Conservation (phyloP, 495 filamentous ascomycete genomes). For the Trichoderma parareesei region DNA sequence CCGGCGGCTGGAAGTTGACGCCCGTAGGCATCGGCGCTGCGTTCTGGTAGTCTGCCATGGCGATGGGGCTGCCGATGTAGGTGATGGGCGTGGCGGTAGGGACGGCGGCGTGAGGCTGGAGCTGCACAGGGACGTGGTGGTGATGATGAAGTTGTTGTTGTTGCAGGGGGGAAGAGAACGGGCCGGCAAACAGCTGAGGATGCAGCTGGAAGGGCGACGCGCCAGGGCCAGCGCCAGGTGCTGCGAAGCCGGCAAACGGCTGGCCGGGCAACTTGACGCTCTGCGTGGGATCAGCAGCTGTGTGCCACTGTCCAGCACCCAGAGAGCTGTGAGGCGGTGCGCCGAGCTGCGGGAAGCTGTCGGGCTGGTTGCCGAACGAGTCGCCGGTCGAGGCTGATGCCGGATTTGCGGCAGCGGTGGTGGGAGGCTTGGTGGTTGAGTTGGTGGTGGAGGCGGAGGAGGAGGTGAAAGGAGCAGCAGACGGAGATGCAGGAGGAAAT, state of each 20-base stretch:
- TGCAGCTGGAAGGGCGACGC: slow-evolving; percentile 10
- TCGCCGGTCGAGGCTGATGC: not conserved
- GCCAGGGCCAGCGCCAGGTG: slow-evolving; percentile 10
- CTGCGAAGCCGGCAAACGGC: slow-evolving; percentile 3
- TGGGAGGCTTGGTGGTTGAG: not conserved
- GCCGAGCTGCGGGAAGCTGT: slow-evolving; percentile 4
- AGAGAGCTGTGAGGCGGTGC: slow-evolving; percentile 8
- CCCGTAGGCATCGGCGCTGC: slow-evolving; percentile 20
- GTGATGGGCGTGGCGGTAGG: not conserved
- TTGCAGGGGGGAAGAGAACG: not conserved
- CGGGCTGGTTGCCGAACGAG: slow-evolving; percentile 5
- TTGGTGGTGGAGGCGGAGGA: not conserved
- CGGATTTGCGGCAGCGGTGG: not conserved
- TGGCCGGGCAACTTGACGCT: slow-evolving; percentile 13
- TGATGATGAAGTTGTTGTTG: too few relatives aligned
- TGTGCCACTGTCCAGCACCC: slow-evolving; percentile 2
- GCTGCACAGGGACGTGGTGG: not conserved
- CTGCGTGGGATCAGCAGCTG: slow-evolving; percentile 7
- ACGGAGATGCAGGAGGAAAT: too few relatives aligned
- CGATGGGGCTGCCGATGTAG: slow-evolving; percentile 6
- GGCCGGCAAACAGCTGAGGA: not conserved
- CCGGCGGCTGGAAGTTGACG: slow-evolving; percentile 39
- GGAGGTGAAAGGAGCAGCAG: not conserved
- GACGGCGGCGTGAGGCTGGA: not conserved
- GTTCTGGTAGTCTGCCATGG: slow-evolving; percentile 13